Evolutionary conservation across 768 basidiomycete genomes (phyloP), one percentile per base, ranked within the genome.

Genomic region (Naganishia vishniacii): DNA sequence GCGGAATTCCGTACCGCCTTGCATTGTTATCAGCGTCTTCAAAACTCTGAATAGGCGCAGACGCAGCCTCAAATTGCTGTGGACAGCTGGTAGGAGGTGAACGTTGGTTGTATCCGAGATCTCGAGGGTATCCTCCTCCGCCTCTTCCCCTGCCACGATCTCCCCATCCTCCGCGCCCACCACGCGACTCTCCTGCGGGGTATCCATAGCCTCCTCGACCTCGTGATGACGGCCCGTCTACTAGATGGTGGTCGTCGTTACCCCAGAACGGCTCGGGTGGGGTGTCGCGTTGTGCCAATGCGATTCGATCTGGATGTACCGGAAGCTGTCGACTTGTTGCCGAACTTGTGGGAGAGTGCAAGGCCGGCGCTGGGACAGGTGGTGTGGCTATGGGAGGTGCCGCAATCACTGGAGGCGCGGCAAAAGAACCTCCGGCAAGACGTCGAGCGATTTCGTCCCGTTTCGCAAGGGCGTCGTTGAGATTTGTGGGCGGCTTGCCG

Each of bases 401-500:
- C 16, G 56, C 25, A 2, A 37, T 11, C 7, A 12, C 23, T 32
- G 42, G 20, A 42, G 56, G 42, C 40, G 56, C 37, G 12, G 20
- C 37, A 11, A 16, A 7, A 3, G 26, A 28, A 25, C 41, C 45
- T 6, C 20, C 12, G 15, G 59, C 59, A 7, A 61, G 23, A 18
- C 45, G 41, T 32, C 59, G 42, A 9, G 59, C 59, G 16, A 61
- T 45, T 23, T 61, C 59, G 23, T 61, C 59, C 26, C 59, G 59
- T 23, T 61, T 61, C 15, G 59, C 59, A n/a, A 61, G 26, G 12
- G 59, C 59, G 20, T 42, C 23, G 23, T 61, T 32, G 15, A 45
- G 4, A 4, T 5, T 32, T 3, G 59, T 26, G 9, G 41, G 26
- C 4, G 59, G 48, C 9, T 28, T 34, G 26, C 28, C 28, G 47